A percentile compares a stretch with the other conserved stretches of the same genome.
Evolutionary conservation across 2,329 filamentous ascomycete species (phyloP).

Genomic region (Talaromyces sp.): DNA sequence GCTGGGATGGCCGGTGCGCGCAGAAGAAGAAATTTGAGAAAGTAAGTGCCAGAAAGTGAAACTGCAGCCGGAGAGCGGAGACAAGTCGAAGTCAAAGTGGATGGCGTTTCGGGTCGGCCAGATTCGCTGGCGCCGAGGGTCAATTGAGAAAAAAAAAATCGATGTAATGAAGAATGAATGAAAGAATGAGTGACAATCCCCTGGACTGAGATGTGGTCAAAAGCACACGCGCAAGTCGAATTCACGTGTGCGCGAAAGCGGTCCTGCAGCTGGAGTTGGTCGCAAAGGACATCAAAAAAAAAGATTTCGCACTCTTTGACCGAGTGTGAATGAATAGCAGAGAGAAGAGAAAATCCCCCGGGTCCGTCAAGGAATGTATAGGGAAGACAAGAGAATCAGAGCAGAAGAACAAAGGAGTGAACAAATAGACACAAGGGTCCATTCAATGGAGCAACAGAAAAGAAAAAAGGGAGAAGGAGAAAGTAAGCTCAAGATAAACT

Average conservation of each 20-base stretch:
- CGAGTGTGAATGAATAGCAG: neutral
- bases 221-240: neutral
- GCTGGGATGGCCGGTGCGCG: constrained; percentile 1
- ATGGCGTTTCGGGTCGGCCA: neutral
- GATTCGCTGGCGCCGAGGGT: neutral
- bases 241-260: neutral
- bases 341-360: neutral
- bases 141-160: neutral
- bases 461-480: constrained; percentile 22
- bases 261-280: neutral
- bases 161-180: neutral
- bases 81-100: neutral
- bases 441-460: constrained; percentile 9
- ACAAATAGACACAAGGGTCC: constrained; percentile 7
- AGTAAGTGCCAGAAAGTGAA: neutral
- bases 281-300: neutral
- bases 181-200: neutral
- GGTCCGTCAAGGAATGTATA: constrained; percentile 14
- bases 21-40: neutral
- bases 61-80: constrained; percentile 1
- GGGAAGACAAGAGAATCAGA: constrained; percentile 15
- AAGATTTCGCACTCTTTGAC: neutral
- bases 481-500: constrained; percentile 27
- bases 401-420: constrained; percentile 18
- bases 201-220: neutral